Conservation (phyloP, 768 basidiomycete genomes). For the Jaapia argillacea region DNA sequence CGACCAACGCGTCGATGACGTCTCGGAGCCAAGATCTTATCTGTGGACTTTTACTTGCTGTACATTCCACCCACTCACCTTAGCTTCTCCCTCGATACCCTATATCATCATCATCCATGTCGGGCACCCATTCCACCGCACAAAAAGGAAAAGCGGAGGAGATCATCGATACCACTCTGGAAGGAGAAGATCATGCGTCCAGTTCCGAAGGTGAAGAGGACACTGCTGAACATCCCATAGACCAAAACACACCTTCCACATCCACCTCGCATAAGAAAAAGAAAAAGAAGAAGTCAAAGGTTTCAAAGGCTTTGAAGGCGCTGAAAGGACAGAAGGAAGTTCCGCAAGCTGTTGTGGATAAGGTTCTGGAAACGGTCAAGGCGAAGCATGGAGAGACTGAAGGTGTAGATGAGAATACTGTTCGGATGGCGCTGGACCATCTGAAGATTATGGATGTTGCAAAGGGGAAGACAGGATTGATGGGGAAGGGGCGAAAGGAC, state of each 20-base stretch:
- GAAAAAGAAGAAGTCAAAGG: constrained; percentile 83
- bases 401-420: constrained; percentile 51
- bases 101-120: constrained; percentile 7
- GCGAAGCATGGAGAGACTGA: constrained; percentile 37
- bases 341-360: constrained; percentile 53
- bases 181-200: constrained; percentile 7
- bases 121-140: constrained; percentile 18
- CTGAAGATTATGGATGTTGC: constrained; percentile 80
- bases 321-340: constrained; percentile 41
- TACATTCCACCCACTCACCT: too few species aligned
- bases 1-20: too few species aligned
- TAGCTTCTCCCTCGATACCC: too few species aligned
- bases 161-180: constrained; percentile 27
- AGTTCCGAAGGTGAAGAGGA: constrained; percentile 24
- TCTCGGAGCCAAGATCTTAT: too few species aligned
- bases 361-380: constrained; percentile 57
- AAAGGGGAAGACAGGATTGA: constrained; percentile 70
- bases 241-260: constrained; percentile 16
- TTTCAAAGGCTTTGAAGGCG: constrained; percentile 37
- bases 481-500: constrained; percentile 69
- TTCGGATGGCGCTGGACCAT: constrained; percentile 62
- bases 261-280: constrained; percentile 59
- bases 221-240: constrained; percentile 13
- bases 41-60: too few species aligned
- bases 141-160: constrained; percentile 32